phyloP scores from a whole-genome alignment of 2,329 filamentous ascomycete genomes.

The Davidsoniella virescens region DNA sequence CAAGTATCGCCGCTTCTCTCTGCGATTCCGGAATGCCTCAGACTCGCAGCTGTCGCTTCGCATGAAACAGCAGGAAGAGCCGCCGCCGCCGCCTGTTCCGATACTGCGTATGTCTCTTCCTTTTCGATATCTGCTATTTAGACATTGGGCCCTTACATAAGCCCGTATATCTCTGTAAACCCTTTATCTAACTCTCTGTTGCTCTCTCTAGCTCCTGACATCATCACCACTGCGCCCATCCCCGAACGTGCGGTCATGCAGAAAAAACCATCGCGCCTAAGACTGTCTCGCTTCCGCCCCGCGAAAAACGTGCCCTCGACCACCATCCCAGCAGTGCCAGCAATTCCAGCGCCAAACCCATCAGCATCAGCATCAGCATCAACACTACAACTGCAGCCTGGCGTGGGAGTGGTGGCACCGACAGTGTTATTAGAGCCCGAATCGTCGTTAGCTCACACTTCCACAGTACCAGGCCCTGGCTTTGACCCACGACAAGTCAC shows the following conservation, averaged over 20 bases:
- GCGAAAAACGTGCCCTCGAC: conserved; percentile 29
- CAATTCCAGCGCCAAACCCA: not conserved
- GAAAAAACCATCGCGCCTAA: conserved; percentile 40
- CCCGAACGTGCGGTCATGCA: conserved; percentile 38
- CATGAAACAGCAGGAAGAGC: conserved; percentile 51
- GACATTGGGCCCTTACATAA: no score
- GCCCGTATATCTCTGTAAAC: not conserved
- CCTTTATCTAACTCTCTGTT: not conserved
- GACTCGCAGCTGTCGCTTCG: conserved; percentile 72
- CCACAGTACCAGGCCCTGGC: not conserved
- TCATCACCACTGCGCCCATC: conserved; percentile 86
- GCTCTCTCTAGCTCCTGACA: conserved; percentile 40
- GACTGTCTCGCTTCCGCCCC: conserved; percentile 35
- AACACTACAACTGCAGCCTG: not conserved
- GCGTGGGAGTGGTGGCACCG: no score
- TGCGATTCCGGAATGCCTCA: conserved; percentile 82
- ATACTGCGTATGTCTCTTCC: conserved; percentile 29
- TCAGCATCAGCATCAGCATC: no score
- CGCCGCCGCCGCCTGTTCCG: conserved; percentile 37
- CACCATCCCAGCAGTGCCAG: not conserved
- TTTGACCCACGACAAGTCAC: not conserved
- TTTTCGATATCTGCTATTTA: not conserved
- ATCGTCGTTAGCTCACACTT: not conserved
- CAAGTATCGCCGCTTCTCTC: conserved; percentile 46
- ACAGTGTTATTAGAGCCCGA: no score